Evolutionary conservation across 2,329 filamentous ascomycete species (phyloP), one percentile per base, ranked within the genome.

Genomic region (Cercospora sojina): DNA sequence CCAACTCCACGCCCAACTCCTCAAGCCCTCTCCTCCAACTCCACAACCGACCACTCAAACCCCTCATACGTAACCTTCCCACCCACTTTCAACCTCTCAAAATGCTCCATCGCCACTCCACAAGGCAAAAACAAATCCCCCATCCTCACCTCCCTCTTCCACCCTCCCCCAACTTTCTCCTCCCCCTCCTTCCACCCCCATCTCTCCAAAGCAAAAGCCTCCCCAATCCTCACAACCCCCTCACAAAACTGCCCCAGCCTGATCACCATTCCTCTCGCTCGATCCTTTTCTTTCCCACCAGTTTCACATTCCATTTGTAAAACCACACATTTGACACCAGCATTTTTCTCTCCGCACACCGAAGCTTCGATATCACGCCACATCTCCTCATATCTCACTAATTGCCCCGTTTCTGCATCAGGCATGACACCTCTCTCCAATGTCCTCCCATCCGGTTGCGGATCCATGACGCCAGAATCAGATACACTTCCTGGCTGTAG

Each of bases 351-450:
- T n/a, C 49, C 61, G 75, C 18, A 69, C 65, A 3, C 63, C 67
- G 2, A 62, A 62, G 12, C 55, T 32, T 23, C 25, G 43, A 86
- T 72, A 32, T 87, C 83, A 5, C 73, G 65, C 69, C 77, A 76
- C 23, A 73, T 61, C 55, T 77, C 75, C 65, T 74, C 88, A 70
- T 93, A 92, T 0, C 78, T 77, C 9, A 82, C 83, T 43, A 82
- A 75, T 0, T 72, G 49, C 0, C 84, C 84, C 1, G 85, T 86
- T 0, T 77, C 80, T 0, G 86, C 86, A 69, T 90, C 87, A 10
- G 83, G 77, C 84, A 89, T 90, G 12, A 72, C 71, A 0, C 89
- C 89, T 51, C 78, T 84, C 74, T 91, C 89, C 5, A 89, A 76
- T 7, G 82, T 74, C 13, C 63, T 23, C 51, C 70, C 78, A 72